These are phyloP conservation scores for Leccinum subgranulosum DNA, from an alignment of 768 basidiomycete genomes.

Conservation along the genomic window DNA sequence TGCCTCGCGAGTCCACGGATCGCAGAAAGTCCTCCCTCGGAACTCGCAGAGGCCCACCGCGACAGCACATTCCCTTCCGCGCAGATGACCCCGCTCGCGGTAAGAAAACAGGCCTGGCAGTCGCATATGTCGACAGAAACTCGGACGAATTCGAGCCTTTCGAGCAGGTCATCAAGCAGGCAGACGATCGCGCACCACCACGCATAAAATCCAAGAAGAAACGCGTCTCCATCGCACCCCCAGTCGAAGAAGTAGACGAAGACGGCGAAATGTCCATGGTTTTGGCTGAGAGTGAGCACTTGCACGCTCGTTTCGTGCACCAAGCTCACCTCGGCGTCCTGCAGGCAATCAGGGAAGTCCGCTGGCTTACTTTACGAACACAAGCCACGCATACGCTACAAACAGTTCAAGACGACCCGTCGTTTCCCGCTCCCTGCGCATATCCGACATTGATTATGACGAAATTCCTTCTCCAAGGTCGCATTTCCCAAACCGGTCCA, in stretches of 20 bases:
- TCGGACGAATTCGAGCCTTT: conserved; percentile 85
- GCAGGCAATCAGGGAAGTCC: conserved; percentile 32
- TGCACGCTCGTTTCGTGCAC: neutral
- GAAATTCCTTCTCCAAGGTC: conserved; percentile 57
- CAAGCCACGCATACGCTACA: conserved; percentile 39
- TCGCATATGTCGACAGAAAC: conserved; percentile 64
- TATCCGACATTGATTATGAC: conserved; percentile 59
- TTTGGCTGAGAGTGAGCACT: conserved; percentile 60
- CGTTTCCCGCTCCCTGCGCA: conserved; percentile 47
- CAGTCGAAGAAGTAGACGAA: conserved; percentile 42
- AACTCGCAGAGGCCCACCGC: conserved; percentile 54
- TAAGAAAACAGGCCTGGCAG: conserved; percentile 75
- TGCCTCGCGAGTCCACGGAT: conserved; percentile 26
- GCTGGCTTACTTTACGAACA: conserved; percentile 34
- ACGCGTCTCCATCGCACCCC: conserved; percentile 37
- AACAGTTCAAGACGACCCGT: conserved; percentile 32
- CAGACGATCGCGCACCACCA: conserved; percentile 63
- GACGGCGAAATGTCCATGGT: conserved; percentile 81
- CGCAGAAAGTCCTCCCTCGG: conserved; percentile 40
- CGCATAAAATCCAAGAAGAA: conserved; percentile 50
- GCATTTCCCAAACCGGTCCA: conserved; percentile 29
- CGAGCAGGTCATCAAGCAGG: conserved; percentile 68
- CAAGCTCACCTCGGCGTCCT: conserved; percentile 3
- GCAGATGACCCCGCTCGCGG: conserved; percentile 76
- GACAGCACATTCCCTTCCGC: conserved; percentile 72